Conservation (phyloP, 768 basidiomycete species). For the Strobilomyces confusus region DNA sequence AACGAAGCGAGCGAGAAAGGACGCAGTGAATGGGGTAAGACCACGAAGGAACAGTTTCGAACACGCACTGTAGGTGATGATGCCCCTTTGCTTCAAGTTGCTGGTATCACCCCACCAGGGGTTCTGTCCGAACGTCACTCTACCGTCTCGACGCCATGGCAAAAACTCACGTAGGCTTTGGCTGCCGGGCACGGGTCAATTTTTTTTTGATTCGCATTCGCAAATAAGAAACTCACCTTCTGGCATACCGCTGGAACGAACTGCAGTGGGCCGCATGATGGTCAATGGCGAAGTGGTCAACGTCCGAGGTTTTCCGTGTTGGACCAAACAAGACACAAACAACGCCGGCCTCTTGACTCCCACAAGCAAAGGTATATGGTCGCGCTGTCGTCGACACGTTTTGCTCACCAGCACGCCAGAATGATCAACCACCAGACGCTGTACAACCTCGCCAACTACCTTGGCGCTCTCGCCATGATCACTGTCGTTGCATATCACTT, state of each 20-base stretch:
- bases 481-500: constrained; percentile 89
- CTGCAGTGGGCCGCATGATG: constrained; percentile 49
- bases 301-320: constrained; percentile 28
- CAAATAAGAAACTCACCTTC: constrained; percentile 52
- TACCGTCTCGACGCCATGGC: neutral
- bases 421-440: constrained; percentile 85
- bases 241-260: constrained; percentile 73
- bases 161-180: constrained; percentile 72
- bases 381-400: neutral
- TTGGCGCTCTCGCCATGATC: constrained; percentile 83
- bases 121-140: constrained; percentile 45
- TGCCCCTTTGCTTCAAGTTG: constrained; percentile 68
- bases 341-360: constrained; percentile 12
- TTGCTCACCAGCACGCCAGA: neutral
- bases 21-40: neutral
- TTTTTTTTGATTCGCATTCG: neutral
- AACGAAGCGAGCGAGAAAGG: neutral
- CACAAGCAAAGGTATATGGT: constrained; percentile 15
- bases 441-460: constrained; percentile 75
- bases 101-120: constrained; percentile 89
- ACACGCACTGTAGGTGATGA: constrained; percentile 75
- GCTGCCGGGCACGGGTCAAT: constrained; percentile 38
- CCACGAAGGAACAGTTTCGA: neutral
- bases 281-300: neutral
- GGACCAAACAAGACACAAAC: constrained; percentile 34